Conservation (phyloP, 805 yeast species). For the Candida ficus region DNA sequence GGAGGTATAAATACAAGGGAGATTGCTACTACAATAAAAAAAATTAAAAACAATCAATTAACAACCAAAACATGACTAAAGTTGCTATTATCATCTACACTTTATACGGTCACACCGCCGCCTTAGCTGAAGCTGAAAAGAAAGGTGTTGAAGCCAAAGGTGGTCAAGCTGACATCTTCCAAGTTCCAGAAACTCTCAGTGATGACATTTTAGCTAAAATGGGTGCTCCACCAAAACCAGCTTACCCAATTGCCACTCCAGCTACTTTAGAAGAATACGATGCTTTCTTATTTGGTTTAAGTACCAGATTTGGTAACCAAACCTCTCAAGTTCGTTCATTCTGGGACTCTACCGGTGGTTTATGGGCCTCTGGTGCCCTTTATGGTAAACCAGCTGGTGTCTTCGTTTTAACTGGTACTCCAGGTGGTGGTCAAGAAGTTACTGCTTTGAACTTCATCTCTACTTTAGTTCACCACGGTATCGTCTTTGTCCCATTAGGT, state of each 20-base stretch:
- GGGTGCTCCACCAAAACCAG: slow-evolving; percentile 59
- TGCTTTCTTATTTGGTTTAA: slow-evolving; percentile 79
- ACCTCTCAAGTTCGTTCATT: slow-evolving; percentile 73
- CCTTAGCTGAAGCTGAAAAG: slow-evolving; percentile 62
- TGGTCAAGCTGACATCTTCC: slow-evolving; percentile 64
- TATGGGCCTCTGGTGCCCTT: slow-evolving; percentile 68
- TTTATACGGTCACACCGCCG: slow-evolving; percentile 69
- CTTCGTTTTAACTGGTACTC: slow-evolving; percentile 65
- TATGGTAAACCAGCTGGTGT: slow-evolving; percentile 70
- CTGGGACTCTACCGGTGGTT: slow-evolving; percentile 71
- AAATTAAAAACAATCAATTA: too few species aligned
- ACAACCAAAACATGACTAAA: too few species aligned
- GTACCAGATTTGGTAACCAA: slow-evolving; percentile 78
- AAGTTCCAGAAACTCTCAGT: slow-evolving; percentile 74
- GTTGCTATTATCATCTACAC: slow-evolving; percentile 67
- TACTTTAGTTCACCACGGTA: slow-evolving; percentile 68
- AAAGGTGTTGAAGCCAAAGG: slow-evolving; percentile 67
- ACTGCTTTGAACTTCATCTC: slow-evolving; percentile 56
- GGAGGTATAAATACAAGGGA: too few species aligned
- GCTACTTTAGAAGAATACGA: slow-evolving; percentile 62
- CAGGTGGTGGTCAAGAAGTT: slow-evolving; percentile 75
- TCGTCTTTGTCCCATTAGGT: slow-evolving; percentile 74
- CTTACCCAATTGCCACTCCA: slow-evolving; percentile 49
- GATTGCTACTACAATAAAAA: too few species aligned
- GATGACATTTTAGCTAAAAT: slow-evolving; percentile 51